These are phyloP conservation scores for Komagataella populi DNA, from an alignment of 805 yeast genomes.

Conservation along the genomic window DNA sequence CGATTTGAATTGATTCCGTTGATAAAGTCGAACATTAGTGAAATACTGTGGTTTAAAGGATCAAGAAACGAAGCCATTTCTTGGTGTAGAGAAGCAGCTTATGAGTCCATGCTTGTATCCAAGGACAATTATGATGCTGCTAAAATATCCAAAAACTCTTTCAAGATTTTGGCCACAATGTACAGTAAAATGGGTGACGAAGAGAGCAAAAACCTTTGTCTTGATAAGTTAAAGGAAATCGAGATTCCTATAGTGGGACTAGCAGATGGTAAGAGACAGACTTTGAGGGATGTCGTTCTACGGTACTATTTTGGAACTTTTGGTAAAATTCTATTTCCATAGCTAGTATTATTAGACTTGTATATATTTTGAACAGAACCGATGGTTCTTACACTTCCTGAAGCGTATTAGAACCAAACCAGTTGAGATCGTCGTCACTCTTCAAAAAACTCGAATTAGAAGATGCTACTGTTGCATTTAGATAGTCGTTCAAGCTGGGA, in stretches of 20 bases:
- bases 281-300: constrained; percentile 18
- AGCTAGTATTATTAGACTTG: constrained; percentile 6
- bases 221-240: constrained; percentile 11
- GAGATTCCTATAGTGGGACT: constrained; percentile 16
- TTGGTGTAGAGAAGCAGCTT: constrained; percentile 24
- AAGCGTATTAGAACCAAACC: constrained; percentile 12
- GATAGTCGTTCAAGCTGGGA: neutral
- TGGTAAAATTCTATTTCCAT: constrained; percentile 20
- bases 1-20: constrained; percentile 20
- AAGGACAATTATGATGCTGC: constrained; percentile 22
- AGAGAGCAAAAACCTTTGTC: constrained; percentile 13
- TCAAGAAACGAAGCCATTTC: constrained; percentile 20
- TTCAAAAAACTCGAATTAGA: constrained; percentile 1
- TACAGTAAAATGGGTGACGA: constrained; percentile 15
- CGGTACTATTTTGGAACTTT: constrained; percentile 20
- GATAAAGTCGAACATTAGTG: constrained; percentile 26
- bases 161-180: constrained; percentile 21
- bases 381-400: neutral
- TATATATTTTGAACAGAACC: neutral
- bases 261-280: constrained; percentile 1
- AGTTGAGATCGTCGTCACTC: constrained; percentile 10
- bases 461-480: constrained; percentile 2
- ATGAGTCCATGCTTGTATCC: constrained; percentile 16
- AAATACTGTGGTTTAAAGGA: constrained; percentile 23
- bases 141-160: constrained; percentile 21